These are phyloP conservation scores for Coccomyxa subellipsoidea DNA, from an alignment of 163 green algal genomes.

Conservation along the genomic window DNA sequence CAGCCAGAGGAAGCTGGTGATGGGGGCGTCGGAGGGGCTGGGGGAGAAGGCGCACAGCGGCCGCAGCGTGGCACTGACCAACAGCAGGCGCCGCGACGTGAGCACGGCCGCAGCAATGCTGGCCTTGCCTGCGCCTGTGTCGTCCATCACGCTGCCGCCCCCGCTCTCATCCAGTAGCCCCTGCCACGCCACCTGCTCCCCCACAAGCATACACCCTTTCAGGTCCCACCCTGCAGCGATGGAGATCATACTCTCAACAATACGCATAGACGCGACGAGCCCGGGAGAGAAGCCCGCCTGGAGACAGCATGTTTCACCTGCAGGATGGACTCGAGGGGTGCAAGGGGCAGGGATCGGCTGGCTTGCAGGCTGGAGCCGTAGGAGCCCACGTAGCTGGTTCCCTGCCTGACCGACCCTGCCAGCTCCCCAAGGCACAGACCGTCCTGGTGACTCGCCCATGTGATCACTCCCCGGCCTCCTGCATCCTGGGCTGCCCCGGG, in stretches of 20 bases:
- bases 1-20: conserved; percentile 68
- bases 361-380: conserved; percentile 7
- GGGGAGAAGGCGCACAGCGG: conserved; percentile 37
- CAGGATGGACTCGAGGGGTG: conserved; percentile 51
- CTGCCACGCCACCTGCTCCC: conserved; percentile 49
- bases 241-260: no score
- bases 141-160: conserved; percentile 8
- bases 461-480: background rate
- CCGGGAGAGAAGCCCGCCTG: no score
- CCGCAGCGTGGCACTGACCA: conserved; percentile 54
- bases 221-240: no score
- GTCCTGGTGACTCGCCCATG: conserved; percentile 15
- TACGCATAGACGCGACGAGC: no score
- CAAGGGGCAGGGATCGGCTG: conserved; percentile 40
- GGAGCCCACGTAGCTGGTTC: background rate
- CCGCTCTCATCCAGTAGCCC: conserved; percentile 26
- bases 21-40: conserved; percentile 20
- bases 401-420: background rate
- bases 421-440: conserved; percentile 15
- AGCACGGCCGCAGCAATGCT: conserved; percentile 54
- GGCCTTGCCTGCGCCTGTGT: conserved; percentile 14
- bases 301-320: conserved; percentile 43
- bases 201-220: background rate
- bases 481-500: background rate
- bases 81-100: conserved; percentile 58